phyloP scores from a whole-genome alignment of 306 rosid species.

The Citrullus amarus region DNA sequence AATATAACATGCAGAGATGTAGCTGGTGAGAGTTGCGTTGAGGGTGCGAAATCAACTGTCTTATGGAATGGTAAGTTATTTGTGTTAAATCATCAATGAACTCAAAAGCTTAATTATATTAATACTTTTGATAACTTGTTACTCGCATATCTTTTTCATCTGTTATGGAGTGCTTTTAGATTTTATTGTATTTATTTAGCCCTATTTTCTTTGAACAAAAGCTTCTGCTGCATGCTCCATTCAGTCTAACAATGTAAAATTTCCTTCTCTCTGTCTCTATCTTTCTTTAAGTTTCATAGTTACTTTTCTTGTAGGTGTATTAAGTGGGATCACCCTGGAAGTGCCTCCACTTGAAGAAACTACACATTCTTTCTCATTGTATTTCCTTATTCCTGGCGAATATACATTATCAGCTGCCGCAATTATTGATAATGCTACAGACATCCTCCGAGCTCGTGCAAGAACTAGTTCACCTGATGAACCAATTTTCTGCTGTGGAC shows the following conservation, averaged over 20 bases:
- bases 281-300: not conserved
- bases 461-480: slow-evolving; percentile 55
- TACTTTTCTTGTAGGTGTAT: slow-evolving; percentile 41
- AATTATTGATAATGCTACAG: slow-evolving; percentile 65
- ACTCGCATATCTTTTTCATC: not conserved
- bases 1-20: slow-evolving; percentile 82
- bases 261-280: not conserved
- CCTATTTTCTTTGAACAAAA: not conserved
- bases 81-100: not conserved
- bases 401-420: slow-evolving; percentile 72
- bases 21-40: slow-evolving; percentile 84
- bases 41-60: slow-evolving; percentile 73
- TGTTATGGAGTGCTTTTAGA: not conserved
- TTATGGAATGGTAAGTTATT: slow-evolving; percentile 66
- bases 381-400: slow-evolving; percentile 90
- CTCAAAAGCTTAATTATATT: too few species aligned
- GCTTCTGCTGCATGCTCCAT: not conserved
- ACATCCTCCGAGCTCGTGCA: slow-evolving; percentile 79
- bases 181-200: not conserved
- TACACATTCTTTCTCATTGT: slow-evolving; percentile 63
- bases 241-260: not conserved
- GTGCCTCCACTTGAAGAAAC: slow-evolving; percentile 71
- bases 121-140: not conserved
- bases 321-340: slow-evolving; percentile 61
- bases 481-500: slow-evolving; percentile 90